Evolutionary conservation across 23 red algal genomes (phyloP).

Genomic region (Gracilaria domingensis): DNA sequence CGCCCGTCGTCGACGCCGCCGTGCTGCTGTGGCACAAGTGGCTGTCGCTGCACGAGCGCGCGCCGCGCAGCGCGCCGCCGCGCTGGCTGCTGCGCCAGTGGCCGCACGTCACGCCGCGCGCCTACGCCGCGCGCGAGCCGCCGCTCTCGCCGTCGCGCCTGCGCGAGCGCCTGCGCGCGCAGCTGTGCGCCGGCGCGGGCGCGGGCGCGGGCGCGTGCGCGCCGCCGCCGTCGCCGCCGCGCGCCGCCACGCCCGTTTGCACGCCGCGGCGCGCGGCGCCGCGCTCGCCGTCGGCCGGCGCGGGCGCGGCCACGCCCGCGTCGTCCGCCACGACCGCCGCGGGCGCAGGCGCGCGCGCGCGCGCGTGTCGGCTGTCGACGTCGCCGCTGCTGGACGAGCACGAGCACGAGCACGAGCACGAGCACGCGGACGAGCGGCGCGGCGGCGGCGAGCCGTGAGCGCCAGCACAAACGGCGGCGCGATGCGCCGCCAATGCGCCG

Average conservation of each 20-base stretch:
- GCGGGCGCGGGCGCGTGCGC: background rate
- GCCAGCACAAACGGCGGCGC: too few relatives aligned
- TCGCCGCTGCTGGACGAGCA: background rate
- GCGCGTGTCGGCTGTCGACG: background rate
- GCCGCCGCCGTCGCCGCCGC: background rate
- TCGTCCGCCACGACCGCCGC: too few relatives aligned
- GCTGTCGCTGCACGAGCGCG: background rate
- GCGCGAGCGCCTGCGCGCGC: background rate
- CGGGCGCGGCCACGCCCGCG: too few relatives aligned
- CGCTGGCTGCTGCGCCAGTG: slow-evolving; percentile 4
- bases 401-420: background rate
- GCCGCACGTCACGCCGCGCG: background rate
- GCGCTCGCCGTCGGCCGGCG: background rate
- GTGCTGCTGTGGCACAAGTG: slow-evolving; percentile 14
- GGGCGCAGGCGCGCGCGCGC: too few relatives aligned
- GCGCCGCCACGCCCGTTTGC: background rate
- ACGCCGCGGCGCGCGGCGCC: background rate
- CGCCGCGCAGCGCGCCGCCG: background rate
- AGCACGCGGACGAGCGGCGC: too few relatives aligned
- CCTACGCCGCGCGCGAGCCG: background rate
- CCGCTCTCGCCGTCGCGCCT: background rate
- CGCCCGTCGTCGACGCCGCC: background rate
- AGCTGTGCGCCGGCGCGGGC: too few relatives aligned
- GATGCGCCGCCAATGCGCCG: too few relatives aligned
- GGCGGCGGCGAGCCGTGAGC: too few relatives aligned